These are phyloP conservation scores for Penicillium goetzii DNA, from an alignment of 495 filamentous ascomycete genomes.

Conservation along the genomic window DNA sequence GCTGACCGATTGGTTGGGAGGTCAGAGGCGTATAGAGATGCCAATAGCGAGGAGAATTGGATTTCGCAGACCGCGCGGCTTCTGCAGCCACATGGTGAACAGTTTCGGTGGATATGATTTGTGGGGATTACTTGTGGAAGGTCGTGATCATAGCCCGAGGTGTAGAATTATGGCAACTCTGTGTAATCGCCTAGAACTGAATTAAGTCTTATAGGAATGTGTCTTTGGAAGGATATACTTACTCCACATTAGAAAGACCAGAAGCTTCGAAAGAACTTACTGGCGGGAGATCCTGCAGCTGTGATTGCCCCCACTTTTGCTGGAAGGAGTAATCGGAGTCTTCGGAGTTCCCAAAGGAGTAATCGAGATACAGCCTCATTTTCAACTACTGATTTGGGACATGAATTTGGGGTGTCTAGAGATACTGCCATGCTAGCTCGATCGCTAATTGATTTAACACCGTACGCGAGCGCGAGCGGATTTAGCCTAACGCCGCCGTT, in stretches of 20 bases:
- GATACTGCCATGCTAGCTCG: too few species aligned
- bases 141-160: neutral
- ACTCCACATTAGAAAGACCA: neutral
- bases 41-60: neutral
- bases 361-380: neutral
- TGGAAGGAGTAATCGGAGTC: neutral
- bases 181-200: neutral
- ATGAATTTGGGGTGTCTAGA: neutral
- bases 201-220: neutral
- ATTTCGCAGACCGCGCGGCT: constrained; percentile 6
- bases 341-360: neutral
- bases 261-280: neutral
- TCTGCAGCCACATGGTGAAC: neutral
- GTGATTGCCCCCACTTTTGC: neutral
- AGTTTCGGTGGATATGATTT: constrained; percentile 11
- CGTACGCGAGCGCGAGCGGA: neutral
- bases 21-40: neutral
- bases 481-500: neutral
- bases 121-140: neutral
- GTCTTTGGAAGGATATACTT: neutral
- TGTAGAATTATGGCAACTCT: neutral
- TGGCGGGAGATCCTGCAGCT: neutral
- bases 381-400: neutral
- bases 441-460: neutral
- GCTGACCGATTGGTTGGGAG: neutral